Evolutionary conservation across 2,329 filamentous ascomycete species (phyloP), one percentile per base, ranked within the genome.

Genomic region (Helicocarpus griseus): DNA sequence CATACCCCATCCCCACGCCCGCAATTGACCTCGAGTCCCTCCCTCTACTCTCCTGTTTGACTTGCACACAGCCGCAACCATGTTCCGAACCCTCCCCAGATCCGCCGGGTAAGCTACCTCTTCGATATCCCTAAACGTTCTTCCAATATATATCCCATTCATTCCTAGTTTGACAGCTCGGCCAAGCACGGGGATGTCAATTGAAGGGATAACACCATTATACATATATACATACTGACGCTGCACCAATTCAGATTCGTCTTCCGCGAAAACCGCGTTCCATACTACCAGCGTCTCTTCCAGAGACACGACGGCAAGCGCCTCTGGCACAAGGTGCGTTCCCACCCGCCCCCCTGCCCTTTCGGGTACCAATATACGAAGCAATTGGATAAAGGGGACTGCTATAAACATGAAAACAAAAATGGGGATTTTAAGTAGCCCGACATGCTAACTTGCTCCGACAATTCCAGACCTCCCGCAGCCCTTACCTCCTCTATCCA

Each of bases 221-320:
- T 31, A 29, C 6, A n/a, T n/a, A 3, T 14, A 43, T 31, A 29
- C 13, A 33, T 56, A 31, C 61, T 68, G 53, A 68, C 36, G 31
- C 28, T 38, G 21, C 21, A 14, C 8, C 33, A 38, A 6, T 54
- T 41, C 58, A 77, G 76, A 56, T 74, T 73, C 59, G 65, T 85
- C 64, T 76, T 77, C 75, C 82, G 82, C 68, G 74, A 80, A 70
- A 86, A 86, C 76, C 77, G 78, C 61, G 83, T 86, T 58, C 79
- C 82, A 49, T 70, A 79, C 61, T 86, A 83, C 73, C 82, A 86
- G 73, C 75, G 79, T 60, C 74, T 83, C 46, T 82, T 81, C 73
- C 82, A 85, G 72, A 75, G 72, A 57, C 73, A 84, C 66, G 82
- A 85, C 65, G 81, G 82, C 61, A 70, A 82, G 64, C 75, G 82